Conservation (phyloP, 768 basidiomycete species). For the Tricholoma matsutake region DNA sequence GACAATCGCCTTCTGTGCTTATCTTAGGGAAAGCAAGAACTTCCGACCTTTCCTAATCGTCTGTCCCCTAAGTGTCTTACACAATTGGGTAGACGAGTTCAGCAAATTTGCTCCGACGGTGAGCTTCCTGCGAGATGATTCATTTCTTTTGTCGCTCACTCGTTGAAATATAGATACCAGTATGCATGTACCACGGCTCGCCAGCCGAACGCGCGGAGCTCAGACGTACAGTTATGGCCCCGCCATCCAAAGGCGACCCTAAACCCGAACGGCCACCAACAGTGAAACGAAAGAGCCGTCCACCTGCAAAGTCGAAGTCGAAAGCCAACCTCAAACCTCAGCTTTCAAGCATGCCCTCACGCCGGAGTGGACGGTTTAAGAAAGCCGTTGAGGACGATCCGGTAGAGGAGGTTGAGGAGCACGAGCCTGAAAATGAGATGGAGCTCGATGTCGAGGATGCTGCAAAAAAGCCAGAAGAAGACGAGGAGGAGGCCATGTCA, state of each 20-base stretch:
- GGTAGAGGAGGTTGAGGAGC: constrained; percentile 15
- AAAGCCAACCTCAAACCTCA: constrained; percentile 13
- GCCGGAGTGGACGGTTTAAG: constrained; percentile 11
- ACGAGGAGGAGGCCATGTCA: constrained; percentile 14
- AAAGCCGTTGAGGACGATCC: constrained; percentile 14
- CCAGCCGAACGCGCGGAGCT: constrained; percentile 80
- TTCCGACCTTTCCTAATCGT: constrained; percentile 82
- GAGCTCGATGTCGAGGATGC: constrained; percentile 9
- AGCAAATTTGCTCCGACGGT: constrained; percentile 78
- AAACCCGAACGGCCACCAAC: background rate
- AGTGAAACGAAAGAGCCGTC: constrained; percentile 9
- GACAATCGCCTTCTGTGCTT: constrained; percentile 90
- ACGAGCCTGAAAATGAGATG: constrained; percentile 10
- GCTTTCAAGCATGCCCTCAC: constrained; percentile 9
- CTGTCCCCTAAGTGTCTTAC: constrained; percentile 88
- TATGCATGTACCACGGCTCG: constrained; percentile 88
- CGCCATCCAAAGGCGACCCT: constrained; percentile 21
- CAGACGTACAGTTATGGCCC: constrained; percentile 57
- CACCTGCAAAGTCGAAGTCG: constrained; percentile 14
- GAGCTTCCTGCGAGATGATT: constrained; percentile 18
- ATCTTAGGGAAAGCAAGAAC: constrained; percentile 72
- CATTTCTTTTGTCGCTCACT: background rate
- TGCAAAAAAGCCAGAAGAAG: constrained; percentile 1
- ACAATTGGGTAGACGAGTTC: constrained; percentile 90
- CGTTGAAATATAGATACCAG: constrained; percentile 59